Percentiles rank a stretch among this genome's conserved stretches.
phyloP scores from a whole-genome alignment of 2,329 filamentous ascomycete genomes.

The Xylariaceae sp. region DNA sequence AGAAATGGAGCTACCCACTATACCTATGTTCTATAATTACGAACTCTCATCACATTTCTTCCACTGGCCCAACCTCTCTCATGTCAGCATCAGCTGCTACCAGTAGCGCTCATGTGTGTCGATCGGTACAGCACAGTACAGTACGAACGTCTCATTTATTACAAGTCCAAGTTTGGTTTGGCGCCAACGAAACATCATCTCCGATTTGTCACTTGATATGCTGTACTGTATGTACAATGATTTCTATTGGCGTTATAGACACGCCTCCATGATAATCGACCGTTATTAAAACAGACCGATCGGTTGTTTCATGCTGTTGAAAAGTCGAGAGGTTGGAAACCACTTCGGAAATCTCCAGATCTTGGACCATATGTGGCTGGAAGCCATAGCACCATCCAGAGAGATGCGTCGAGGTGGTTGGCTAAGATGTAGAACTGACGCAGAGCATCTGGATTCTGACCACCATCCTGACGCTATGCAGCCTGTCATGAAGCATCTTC shows the following conservation, averaged over 20 bases:
- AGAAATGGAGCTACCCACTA: too few species aligned
- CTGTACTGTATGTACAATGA: constrained; percentile 9
- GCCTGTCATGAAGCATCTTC: constrained; percentile 16
- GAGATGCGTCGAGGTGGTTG: constrained; percentile 22
- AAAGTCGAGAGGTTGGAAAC: background rate
- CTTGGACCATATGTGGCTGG: constrained; percentile 14
- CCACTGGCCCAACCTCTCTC: constrained; percentile 16
- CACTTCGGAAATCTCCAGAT: background rate
- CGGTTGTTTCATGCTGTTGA: background rate
- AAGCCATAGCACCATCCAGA: background rate
- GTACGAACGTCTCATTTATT: constrained; percentile 6
- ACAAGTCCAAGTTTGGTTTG: constrained; percentile 14
- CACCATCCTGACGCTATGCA: constrained; percentile 24
- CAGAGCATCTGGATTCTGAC: constrained; percentile 12
- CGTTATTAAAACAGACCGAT: too few species aligned
- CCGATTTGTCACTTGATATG: constrained; percentile 13
- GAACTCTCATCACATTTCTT: constrained; percentile 3
- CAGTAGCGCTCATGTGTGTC: constrained; percentile 3
- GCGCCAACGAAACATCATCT: constrained; percentile 15
- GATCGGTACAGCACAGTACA: constrained; percentile 5
- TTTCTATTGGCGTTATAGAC: constrained; percentile 7
- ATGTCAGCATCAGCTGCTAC: background rate
- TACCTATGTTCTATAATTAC: background rate
- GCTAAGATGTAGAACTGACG: constrained; percentile 8
- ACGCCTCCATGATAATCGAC: background rate